These are phyloP conservation scores for Nicotiana tabacum DNA, from an alignment of 257 asterid species.

Conservation along the genomic window DNA sequence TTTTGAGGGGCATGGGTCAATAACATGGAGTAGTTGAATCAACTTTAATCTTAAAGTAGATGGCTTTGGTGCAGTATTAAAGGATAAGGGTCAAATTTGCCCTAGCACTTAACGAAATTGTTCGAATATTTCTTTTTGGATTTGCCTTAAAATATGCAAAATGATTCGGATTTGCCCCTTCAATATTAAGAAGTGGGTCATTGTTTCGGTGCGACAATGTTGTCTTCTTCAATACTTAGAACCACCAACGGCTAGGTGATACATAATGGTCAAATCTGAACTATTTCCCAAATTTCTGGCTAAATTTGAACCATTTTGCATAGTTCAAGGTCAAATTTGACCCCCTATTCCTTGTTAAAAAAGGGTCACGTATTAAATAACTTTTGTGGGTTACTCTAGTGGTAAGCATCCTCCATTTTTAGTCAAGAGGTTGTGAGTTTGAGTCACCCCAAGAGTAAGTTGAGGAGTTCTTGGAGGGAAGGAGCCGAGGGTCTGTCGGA, in stretches of 20 bases:
- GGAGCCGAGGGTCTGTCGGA: too few relatives aligned
- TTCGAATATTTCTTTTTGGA: background rate
- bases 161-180: background rate
- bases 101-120: background rate
- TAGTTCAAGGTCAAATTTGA: background rate
- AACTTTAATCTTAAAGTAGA: background rate
- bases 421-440: too few relatives aligned
- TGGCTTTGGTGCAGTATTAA: background rate
- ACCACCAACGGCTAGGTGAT: background rate
- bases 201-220: background rate
- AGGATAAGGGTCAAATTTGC: background rate
- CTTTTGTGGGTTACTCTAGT: too few relatives aligned
- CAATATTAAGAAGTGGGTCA: background rate
- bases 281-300: background rate
- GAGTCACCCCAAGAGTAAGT: too few relatives aligned
- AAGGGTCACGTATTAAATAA: background rate
- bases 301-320: background rate
- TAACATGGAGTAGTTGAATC: background rate
- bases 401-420: too few relatives aligned
- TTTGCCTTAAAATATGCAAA: background rate
- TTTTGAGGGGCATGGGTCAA: slow-evolving; percentile 23
- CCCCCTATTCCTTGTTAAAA: background rate
- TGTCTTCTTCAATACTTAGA: background rate
- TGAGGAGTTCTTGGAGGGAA: too few relatives aligned
- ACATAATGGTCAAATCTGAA: background rate